Evolutionary conservation across 345 rosid species (phyloP), one percentile per base, ranked within the genome.

Genomic region (Pistacia vera): DNA sequence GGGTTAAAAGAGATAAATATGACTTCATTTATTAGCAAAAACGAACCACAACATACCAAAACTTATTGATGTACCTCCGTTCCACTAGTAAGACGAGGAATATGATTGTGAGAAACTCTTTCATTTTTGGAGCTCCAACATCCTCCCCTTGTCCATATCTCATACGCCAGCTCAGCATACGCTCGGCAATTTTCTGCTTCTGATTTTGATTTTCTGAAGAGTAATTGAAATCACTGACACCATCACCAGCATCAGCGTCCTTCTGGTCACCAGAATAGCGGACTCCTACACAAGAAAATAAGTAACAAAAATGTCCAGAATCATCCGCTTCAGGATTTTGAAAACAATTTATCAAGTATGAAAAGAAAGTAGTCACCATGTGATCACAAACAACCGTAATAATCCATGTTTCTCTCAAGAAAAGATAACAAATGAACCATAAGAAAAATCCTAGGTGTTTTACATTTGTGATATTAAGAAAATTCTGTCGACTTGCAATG

Each of bases 141-240:
- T 89, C 97, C 80, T 90, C 93, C 66, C 88, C 88, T 73, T 86
- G 91, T 66, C 97, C 92, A 66, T 91, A 85, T 28, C 81, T 82
- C 87, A 89, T 88, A 69, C 89, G 91, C 99, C 99, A 96, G 79
- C 98, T 87, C 83, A 93, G 82, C 95, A 90, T 90, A 75, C 92
- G 90, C 75, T 92, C 95, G 2, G n/a, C 79, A 83, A 84, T 82
- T 75, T 90, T 92, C 67, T 87, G 90, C 85, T 92, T 94, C 73
- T 90, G 97, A 52, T 77, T 88, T 75, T 83, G 88, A 75, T 81
- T 79, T 76, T 89, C 90, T 28, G 86, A 77, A 49, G 86, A n/a
- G 77, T 91, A 90, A 77, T 75, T 88, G 67, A 90, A 88, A 78
- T 90, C 95, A 73, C 78, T 83, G 38, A 82, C 86, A 30, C 79